Percentiles rank a stretch among this genome's conserved stretches.
phyloP scores from a whole-genome alignment of 352 stramenopile species.

The Globisporangium cylindrosporum region DNA sequence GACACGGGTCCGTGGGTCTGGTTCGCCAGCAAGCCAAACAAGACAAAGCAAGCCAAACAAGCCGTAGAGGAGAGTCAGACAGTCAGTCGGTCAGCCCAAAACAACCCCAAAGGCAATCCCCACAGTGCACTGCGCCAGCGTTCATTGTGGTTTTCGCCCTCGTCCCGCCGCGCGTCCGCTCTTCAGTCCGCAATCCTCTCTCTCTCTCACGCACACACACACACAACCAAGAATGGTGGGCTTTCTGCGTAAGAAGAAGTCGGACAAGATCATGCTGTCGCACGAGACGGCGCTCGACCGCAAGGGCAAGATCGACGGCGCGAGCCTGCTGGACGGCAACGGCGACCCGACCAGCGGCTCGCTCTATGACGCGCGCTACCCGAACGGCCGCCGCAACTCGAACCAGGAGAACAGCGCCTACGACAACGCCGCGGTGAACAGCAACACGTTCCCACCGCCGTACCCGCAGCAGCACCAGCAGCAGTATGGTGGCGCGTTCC shows the following conservation, averaged over 20 bases:
- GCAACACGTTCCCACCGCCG: constrained; percentile 48
- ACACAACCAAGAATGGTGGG: constrained; percentile 45
- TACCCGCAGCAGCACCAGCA: constrained; percentile 40
- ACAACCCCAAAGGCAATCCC: neutral
- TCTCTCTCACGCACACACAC: neutral
- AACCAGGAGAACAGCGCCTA: constrained; percentile 53
- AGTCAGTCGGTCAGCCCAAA: neutral
- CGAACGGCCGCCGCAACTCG: constrained; percentile 37
- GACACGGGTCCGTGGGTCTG: constrained; percentile 6
- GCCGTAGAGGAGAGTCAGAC: constrained; percentile 13
- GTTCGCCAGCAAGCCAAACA: neutral
- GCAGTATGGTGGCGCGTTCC: constrained; percentile 23
- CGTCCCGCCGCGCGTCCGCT: constrained; percentile 8
- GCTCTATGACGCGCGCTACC: constrained; percentile 61
- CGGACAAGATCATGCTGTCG: constrained; percentile 61
- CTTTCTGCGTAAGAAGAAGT: constrained; percentile 87
- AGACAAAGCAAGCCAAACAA: neutral
- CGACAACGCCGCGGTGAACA: constrained; percentile 22
- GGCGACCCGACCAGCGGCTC: constrained; percentile 69
- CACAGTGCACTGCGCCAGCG: neutral
- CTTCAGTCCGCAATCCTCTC: constrained; percentile 4
- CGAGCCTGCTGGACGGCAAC: constrained; percentile 79
- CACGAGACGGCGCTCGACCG: constrained; percentile 75
- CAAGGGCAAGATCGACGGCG: constrained; percentile 81
- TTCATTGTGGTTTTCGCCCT: constrained; percentile 14